phyloP scores from a whole-genome alignment of 73 alveolate species.

The Paramecium sonneborni region DNA sequence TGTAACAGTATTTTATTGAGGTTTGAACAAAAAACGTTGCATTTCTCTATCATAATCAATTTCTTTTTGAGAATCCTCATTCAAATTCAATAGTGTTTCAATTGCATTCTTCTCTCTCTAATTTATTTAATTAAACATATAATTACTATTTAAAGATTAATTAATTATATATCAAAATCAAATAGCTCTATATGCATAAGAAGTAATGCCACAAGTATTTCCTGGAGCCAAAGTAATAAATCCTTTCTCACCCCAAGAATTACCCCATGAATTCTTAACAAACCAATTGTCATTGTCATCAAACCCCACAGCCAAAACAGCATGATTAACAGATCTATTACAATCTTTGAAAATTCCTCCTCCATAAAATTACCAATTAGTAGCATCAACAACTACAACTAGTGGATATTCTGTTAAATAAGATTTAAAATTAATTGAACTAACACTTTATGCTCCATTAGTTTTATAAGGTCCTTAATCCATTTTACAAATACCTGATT shows the following conservation, averaged over 20 bases:
- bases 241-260: slow-evolving; percentile 74
- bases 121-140: not conserved
- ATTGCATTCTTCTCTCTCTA: no score
- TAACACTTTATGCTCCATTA: not conserved
- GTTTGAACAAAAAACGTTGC: not conserved
- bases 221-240: slow-evolving; percentile 60
- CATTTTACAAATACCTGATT: slow-evolving; percentile 1
- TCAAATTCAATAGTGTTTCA: not conserved
- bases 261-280: slow-evolving; percentile 81
- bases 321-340: slow-evolving; percentile 63
- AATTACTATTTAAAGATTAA: not conserved
- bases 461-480: slow-evolving; percentile 11
- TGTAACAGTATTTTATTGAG: no score
- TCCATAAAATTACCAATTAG: slow-evolving; percentile 71
- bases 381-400: slow-evolving; percentile 79
- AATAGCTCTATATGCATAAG: slow-evolving; percentile 27
- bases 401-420: slow-evolving; percentile 67
- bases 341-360: slow-evolving; percentile 71
- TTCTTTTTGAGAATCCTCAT: not conserved
- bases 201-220: slow-evolving; percentile 4
- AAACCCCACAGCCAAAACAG: slow-evolving; percentile 74
- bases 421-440: slow-evolving; percentile 9
- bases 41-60: not conserved
- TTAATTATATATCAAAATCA: not conserved
- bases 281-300: slow-evolving; percentile 61